Conservation (phyloP, 2,329 filamentous ascomycete genomes). For the Scedosporium dehoogii region DNA sequence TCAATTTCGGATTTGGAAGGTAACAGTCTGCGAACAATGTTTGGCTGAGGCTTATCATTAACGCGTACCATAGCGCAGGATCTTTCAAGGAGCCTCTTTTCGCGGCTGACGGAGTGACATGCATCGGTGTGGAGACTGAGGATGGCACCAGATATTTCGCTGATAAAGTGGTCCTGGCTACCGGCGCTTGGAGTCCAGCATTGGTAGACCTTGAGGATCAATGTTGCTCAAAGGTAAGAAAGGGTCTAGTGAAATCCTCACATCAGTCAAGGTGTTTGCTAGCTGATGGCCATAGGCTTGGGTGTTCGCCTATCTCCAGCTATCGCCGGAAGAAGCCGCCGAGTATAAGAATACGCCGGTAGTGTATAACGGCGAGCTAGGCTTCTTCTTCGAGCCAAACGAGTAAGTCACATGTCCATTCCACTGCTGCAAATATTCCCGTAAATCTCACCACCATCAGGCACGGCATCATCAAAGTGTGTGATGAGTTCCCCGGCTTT, state of each 20-base stretch:
- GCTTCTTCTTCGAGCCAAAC: conserved; percentile 39
- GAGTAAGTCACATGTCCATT: conserved; percentile 17
- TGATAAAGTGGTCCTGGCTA: conserved; percentile 32
- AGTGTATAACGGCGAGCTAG: conserved; percentile 34
- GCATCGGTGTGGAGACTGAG: conserved; percentile 28
- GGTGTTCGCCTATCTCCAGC: conserved; percentile 34
- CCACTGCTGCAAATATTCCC: not conserved
- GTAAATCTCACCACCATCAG: conserved; percentile 7
- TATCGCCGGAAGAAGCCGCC: conserved; percentile 27
- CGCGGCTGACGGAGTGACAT: conserved; percentile 21
- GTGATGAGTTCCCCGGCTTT: conserved; percentile 29
- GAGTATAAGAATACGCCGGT: conserved; percentile 31
- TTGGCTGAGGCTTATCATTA: not conserved
- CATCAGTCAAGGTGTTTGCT: not conserved
- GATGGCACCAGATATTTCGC: conserved; percentile 30
- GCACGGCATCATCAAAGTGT: conserved; percentile 25
- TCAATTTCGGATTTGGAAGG: conserved; percentile 30
- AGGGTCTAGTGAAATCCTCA: not conserved
- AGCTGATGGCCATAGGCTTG: conserved; percentile 22
- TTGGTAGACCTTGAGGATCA: conserved; percentile 26
- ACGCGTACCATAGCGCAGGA: conserved; percentile 22
- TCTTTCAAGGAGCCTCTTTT: conserved; percentile 32
- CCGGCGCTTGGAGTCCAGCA: conserved; percentile 25
- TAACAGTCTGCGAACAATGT: conserved; percentile 7
- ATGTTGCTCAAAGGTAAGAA: conserved; percentile 23